phyloP scores from a whole-genome alignment of 2,329 filamentous ascomycete species.

The Grosmannia serpens region DNA sequence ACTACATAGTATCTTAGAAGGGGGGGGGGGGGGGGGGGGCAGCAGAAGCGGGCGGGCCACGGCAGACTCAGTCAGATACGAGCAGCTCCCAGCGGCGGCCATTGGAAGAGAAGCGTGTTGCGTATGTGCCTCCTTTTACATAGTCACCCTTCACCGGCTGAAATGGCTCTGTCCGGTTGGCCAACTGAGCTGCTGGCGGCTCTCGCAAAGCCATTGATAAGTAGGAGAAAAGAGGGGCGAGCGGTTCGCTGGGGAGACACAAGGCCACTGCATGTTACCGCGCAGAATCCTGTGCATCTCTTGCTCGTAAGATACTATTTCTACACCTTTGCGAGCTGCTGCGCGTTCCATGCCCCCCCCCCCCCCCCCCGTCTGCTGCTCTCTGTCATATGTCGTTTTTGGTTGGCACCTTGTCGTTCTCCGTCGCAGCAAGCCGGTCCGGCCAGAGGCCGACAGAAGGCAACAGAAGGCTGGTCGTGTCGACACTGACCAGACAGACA shows the following conservation, averaged over 20 bases:
- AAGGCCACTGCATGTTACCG: background rate
- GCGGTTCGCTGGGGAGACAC: background rate
- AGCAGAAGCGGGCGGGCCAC: background rate
- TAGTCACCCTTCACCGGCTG: conserved; percentile 1
- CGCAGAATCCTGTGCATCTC: background rate
- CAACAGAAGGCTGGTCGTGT: background rate
- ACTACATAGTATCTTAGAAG: background rate
- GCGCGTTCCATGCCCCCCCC: background rate
- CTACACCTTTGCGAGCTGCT: background rate
- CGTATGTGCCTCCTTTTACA: background rate
- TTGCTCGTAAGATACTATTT: background rate
- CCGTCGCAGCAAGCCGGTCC: background rate
- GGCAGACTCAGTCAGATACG: background rate
- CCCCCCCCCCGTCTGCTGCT: background rate
- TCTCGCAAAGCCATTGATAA: background rate
- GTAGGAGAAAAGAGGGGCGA: background rate
- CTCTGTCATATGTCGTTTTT: background rate
- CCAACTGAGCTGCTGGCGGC: background rate
- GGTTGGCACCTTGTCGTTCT: background rate
- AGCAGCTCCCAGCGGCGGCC: background rate
- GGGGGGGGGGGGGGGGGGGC: background rate
- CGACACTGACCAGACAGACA: background rate
- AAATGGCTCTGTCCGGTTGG: conserved; percentile 2
- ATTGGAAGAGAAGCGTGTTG: background rate
- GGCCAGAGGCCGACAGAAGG: background rate